Percentiles rank a stretch among this genome's conserved stretches.
Conservation (phyloP, 129 eudicot genomes). For the Saposhnikovia divaricata region DNA sequence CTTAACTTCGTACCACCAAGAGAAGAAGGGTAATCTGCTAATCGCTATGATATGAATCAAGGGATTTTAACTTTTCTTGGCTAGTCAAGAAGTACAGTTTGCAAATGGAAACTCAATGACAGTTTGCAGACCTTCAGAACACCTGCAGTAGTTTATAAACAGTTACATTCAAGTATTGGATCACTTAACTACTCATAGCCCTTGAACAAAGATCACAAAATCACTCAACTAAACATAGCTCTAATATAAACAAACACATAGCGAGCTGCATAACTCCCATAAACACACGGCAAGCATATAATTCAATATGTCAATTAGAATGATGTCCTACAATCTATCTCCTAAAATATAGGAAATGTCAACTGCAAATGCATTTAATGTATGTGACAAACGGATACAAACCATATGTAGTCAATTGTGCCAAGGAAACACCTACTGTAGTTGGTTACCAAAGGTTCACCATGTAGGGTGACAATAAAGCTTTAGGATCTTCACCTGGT, state of each 20-base stretch:
- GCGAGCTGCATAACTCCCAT: not conserved
- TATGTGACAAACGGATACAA: constrained; percentile 6
- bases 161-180: not conserved
- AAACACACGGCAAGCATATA: not conserved
- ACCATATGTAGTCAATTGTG: constrained; percentile 95
- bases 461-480: constrained; percentile 36
- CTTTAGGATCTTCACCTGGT: constrained; percentile 35
- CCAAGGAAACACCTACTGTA: constrained; percentile 76
- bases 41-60: too few species aligned
- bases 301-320: not conserved
- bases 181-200: not conserved
- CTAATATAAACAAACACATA: not conserved
- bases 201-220: not conserved
- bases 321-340: not conserved
- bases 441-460: constrained; percentile 76
- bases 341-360: not conserved
- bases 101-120: not conserved
- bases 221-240: not conserved
- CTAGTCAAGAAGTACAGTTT: too few species aligned
- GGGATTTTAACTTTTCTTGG: not conserved
- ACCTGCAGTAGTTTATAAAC: constrained; percentile 47
- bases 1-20: too few species aligned
- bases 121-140: constrained; percentile 83
- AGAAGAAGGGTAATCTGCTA: too few species aligned
- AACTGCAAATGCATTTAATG: not conserved